Conservation (phyloP, 345 rosid genomes). For the Eucalyptus leucophloia region DNA sequence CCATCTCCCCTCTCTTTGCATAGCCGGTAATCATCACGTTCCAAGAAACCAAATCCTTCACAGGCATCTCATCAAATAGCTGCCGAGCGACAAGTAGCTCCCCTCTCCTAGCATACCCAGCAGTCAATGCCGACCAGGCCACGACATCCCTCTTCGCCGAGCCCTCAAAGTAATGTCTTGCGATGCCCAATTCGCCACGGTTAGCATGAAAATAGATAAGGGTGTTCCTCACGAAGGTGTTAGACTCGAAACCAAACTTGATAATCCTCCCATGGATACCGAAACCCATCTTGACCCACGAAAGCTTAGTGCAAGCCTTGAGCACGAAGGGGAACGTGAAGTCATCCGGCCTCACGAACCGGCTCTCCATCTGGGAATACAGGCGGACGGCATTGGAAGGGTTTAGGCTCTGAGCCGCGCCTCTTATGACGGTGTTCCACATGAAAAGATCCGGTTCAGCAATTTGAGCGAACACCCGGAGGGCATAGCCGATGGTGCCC, state of each 20-base stretch:
- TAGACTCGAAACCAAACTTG: background rate
- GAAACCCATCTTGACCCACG: slow-evolving; percentile 24
- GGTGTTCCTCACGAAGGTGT: background rate
- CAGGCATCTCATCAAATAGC: slow-evolving; percentile 12
- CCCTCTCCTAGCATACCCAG: slow-evolving; percentile 7
- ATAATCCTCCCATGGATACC: slow-evolving; percentile 10
- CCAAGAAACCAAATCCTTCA: slow-evolving; percentile 47
- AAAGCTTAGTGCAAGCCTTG: slow-evolving; percentile 39
- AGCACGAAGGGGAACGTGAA: slow-evolving; percentile 53
- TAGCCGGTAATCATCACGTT: slow-evolving; percentile 10
- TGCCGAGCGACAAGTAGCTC: background rate
- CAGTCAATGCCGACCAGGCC: slow-evolving; percentile 3
- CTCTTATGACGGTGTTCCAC: slow-evolving; percentile 66
- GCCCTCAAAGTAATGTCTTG: slow-evolving; percentile 42
- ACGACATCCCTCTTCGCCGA: background rate
- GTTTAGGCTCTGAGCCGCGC: slow-evolving; percentile 29
- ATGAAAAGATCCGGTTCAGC: slow-evolving; percentile 50
- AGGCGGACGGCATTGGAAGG: slow-evolving; percentile 15
- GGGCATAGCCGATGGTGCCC: slow-evolving; percentile 35
- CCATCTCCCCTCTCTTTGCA: background rate
- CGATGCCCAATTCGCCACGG: slow-evolving; percentile 25
- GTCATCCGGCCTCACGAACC: slow-evolving; percentile 29
- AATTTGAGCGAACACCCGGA: slow-evolving; percentile 26
- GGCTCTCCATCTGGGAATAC: background rate
- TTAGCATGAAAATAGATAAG: slow-evolving; percentile 3